These are phyloP conservation scores for Hevea brasiliensis DNA, from an alignment of 345 rosid genomes.

Conservation along the genomic window DNA sequence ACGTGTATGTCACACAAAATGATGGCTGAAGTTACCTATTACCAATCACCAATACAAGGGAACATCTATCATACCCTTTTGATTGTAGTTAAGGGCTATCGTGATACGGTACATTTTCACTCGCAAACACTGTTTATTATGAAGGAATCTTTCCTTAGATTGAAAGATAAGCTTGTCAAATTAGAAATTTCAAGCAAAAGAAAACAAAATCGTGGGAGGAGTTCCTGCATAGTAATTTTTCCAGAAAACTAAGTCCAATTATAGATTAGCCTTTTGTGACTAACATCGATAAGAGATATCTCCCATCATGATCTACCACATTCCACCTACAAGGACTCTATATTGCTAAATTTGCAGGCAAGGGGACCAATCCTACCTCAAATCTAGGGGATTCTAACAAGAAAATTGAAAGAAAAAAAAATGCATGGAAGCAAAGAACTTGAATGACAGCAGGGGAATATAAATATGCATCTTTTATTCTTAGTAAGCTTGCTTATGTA, in stretches of 20 bases:
- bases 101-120: background rate
- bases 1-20: background rate
- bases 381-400: background rate
- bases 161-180: background rate
- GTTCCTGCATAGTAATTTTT: background rate
- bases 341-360: background rate
- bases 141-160: conserved; percentile 5
- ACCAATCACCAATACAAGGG: conserved; percentile 3
- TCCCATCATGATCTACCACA: background rate
- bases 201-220: background rate
- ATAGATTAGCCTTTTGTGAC: background rate
- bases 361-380: background rate
- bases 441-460: background rate
- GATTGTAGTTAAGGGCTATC: background rate
- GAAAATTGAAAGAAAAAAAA: background rate
- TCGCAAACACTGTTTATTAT: background rate
- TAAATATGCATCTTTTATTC: background rate
- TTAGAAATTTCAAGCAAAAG: conserved; percentile 5
- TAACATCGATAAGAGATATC: background rate
- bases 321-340: background rate
- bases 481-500: background rate
- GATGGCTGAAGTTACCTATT: background rate
- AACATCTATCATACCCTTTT: conserved; percentile 4
- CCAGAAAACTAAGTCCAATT: background rate
- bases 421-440: background rate